Evolutionary conservation across 495 filamentous ascomycete genomes (phyloP).

Genomic region (Gamarada debralockiae): DNA sequence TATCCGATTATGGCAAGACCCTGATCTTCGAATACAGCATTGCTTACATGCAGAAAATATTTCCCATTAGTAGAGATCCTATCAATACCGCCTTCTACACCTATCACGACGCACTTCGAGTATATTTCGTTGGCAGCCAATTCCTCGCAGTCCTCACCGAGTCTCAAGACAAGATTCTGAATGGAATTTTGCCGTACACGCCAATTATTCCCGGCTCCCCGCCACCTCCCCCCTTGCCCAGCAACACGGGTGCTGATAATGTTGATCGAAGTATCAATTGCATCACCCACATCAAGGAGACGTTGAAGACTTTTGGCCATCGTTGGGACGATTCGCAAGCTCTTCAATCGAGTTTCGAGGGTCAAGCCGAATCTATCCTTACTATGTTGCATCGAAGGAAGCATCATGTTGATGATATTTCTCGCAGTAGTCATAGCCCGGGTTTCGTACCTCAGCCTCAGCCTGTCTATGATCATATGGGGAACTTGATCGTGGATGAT

Average conservation of each 20-base stretch:
- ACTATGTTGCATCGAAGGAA: slow-evolving; percentile 16
- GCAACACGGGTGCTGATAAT: slow-evolving; percentile 31
- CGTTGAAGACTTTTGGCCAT: slow-evolving; percentile 43
- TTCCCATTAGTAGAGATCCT: slow-evolving; percentile 46
- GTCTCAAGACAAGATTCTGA: slow-evolving; percentile 45
- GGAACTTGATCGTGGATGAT: background rate
- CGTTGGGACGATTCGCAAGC: slow-evolving; percentile 44
- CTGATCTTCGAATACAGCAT: slow-evolving; percentile 82
- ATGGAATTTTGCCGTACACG: slow-evolving; percentile 20
- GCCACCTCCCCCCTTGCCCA: slow-evolving; percentile 23
- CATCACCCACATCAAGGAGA: slow-evolving; percentile 38
- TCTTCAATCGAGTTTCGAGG: slow-evolving; percentile 40
- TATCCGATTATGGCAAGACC: slow-evolving; percentile 62
- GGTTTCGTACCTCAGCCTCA: slow-evolving; percentile 6
- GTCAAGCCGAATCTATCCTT: slow-evolving; percentile 14
- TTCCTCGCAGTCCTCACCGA: slow-evolving; percentile 62
- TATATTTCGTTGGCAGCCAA: slow-evolving; percentile 68
- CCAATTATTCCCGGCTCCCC: slow-evolving; percentile 18
- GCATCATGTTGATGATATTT: slow-evolving; percentile 15
- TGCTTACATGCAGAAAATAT: slow-evolving; percentile 61
- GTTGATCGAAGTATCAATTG: slow-evolving; percentile 41
- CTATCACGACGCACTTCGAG: slow-evolving; percentile 67
- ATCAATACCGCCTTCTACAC: slow-evolving; percentile 57
- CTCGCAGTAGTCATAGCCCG: slow-evolving; percentile 14
- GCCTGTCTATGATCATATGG: slow-evolving; percentile 9